A percentile compares a stretch with the other conserved stretches of the same genome.
phyloP scores from a whole-genome alignment of 805 yeast genomes.

The Komagataella mondaviorum region DNA sequence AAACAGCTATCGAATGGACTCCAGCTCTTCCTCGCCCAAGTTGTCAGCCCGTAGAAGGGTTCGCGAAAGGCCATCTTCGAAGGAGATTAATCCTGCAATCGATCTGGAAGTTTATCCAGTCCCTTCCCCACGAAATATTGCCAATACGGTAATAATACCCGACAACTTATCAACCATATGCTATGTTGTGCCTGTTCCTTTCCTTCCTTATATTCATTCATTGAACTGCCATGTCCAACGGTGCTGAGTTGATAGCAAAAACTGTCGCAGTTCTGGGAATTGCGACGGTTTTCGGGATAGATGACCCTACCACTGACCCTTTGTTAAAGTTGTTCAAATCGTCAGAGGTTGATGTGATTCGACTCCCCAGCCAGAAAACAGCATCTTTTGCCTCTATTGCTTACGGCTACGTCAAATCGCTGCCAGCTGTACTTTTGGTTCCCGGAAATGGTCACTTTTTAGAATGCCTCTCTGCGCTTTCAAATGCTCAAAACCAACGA shows the following conservation, averaged over 20 bases:
- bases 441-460: conserved; percentile 72
- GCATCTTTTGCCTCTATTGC: conserved; percentile 69
- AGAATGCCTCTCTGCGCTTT: conserved; percentile 55
- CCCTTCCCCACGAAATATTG: background rate
- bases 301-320: conserved; percentile 41
- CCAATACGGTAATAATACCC: background rate
- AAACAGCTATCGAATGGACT: too few relatives aligned
- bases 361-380: conserved; percentile 60
- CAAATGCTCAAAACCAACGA: conserved; percentile 45
- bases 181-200: background rate
- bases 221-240: conserved; percentile 9
- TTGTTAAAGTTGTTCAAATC: conserved; percentile 51
- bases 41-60: too few relatives aligned
- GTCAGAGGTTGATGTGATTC: conserved; percentile 39
- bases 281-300: conserved; percentile 50
- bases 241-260: conserved; percentile 35
- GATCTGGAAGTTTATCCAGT: background rate
- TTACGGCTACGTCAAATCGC: conserved; percentile 51
- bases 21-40: too few relatives aligned
- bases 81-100: too few relatives aligned
- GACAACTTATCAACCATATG: background rate
- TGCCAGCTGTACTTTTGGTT: conserved; percentile 53
- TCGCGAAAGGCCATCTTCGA: too few relatives aligned
- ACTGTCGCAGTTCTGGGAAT: conserved; percentile 36
- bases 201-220: background rate